Conservation (phyloP, 2,329 filamentous ascomycete species). For the Penicillium sp. region DNA sequence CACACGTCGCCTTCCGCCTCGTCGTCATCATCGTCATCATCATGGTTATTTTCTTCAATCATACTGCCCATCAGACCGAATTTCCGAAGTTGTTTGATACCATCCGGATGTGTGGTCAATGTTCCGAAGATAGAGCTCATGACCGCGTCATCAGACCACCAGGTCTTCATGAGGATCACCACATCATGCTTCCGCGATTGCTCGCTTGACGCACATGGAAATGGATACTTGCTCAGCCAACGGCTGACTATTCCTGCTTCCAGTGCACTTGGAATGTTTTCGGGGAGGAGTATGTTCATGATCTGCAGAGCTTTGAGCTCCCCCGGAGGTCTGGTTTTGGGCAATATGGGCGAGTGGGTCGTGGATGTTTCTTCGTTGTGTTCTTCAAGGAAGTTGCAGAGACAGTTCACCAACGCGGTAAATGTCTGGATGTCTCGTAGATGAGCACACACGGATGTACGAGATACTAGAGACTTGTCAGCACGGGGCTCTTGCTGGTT, state of each 20-base stretch:
- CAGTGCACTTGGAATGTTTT: conserved; percentile 60
- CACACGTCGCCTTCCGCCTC: conserved; percentile 50
- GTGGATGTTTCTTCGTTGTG: conserved; percentile 38
- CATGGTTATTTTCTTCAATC: conserved; percentile 54
- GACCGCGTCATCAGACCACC: conserved; percentile 45
- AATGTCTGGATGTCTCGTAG: conserved; percentile 42
- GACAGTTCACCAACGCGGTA: conserved; percentile 44
- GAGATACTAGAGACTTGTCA: conserved; percentile 33
- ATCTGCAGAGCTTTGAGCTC: conserved; percentile 51
- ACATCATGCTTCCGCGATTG: conserved; percentile 49
- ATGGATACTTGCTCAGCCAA: conserved; percentile 74
- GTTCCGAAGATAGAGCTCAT: conserved; percentile 49
- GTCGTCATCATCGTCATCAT: conserved; percentile 46
- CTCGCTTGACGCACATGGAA: conserved; percentile 59
- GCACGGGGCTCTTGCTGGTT: not conserved
- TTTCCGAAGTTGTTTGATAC: conserved; percentile 44
- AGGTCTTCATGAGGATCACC: conserved; percentile 44
- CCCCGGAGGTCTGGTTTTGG: conserved; percentile 43
- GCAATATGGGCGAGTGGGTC: conserved; percentile 42
- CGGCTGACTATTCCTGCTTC: conserved; percentile 67
- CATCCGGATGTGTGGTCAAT: conserved; percentile 42
- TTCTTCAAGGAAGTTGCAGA: conserved; percentile 45
- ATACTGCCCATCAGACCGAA: conserved; percentile 47
- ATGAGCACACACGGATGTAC: conserved; percentile 37
- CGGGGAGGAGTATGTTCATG: conserved; percentile 64